Evolutionary conservation across 495 filamentous ascomycete species (phyloP).

Genomic region (Acidomyces sp.): DNA sequence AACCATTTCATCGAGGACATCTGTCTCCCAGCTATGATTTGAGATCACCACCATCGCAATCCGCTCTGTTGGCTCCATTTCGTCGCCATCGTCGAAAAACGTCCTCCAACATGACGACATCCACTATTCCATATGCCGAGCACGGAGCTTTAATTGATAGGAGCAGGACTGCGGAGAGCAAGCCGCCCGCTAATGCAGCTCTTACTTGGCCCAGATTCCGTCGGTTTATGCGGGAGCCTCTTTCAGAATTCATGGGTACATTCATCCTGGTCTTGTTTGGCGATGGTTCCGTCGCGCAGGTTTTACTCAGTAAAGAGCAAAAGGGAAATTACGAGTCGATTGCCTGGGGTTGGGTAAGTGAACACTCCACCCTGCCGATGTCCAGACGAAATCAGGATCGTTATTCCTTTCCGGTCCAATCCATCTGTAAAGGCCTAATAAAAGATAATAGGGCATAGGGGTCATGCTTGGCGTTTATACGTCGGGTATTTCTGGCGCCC

Average conservation of each 20-base stretch:
- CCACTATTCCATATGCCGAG: slow-evolving; percentile 7
- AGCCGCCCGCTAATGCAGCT: slow-evolving; percentile 22
- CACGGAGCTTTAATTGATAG: slow-evolving; percentile 16
- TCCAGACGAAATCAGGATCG: neutral
- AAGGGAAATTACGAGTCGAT: slow-evolving; percentile 47
- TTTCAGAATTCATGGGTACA: slow-evolving; percentile 52
- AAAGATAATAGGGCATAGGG: slow-evolving; percentile 34
- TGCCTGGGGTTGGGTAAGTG: slow-evolving; percentile 44
- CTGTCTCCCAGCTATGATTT: too few relatives aligned
- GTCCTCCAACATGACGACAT: neutral
- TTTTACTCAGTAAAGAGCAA: slow-evolving; percentile 35
- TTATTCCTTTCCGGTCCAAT: too few relatives aligned
- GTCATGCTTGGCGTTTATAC: slow-evolving; percentile 58
- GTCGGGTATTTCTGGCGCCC: slow-evolving; percentile 44
- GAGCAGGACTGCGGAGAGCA: slow-evolving; percentile 11
- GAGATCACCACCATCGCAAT: too few relatives aligned
- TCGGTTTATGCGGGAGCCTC: slow-evolving; percentile 37
- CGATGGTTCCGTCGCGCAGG: slow-evolving; percentile 46
- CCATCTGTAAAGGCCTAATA: neutral
- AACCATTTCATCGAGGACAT: too few relatives aligned
- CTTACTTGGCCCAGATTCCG: slow-evolving; percentile 39
- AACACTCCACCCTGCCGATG: too few relatives aligned
- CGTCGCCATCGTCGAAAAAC: too few relatives aligned
- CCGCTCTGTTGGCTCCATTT: too few relatives aligned
- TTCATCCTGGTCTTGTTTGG: slow-evolving; percentile 54